Conservation (phyloP, 257 asterid genomes). For the Craterostigma plantagineum region DNA sequence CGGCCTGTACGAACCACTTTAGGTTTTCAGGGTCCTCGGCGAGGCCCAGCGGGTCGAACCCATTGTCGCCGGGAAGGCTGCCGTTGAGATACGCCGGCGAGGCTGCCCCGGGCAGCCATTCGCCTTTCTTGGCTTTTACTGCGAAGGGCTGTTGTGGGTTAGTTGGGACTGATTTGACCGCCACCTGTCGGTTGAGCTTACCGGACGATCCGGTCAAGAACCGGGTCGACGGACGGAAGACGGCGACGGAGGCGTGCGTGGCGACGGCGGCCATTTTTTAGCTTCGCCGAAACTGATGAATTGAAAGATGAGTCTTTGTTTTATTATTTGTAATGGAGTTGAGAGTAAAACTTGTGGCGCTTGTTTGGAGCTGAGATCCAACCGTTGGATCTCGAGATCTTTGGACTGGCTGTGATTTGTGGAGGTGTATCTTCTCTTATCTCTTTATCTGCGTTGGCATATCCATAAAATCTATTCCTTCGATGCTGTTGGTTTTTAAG, state of each 20-base stretch:
- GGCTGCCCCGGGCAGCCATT: constrained; percentile 86
- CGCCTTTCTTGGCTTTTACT: constrained; percentile 90
- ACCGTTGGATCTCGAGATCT: constrained; percentile 23
- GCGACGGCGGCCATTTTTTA: constrained; percentile 53
- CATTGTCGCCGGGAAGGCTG: constrained; percentile 30
- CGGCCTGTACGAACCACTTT: constrained; percentile 76
- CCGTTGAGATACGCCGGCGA: constrained; percentile 81
- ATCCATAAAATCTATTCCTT: constrained; percentile 38
- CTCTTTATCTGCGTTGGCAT: constrained; percentile 40
- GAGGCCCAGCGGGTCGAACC: constrained; percentile 5
- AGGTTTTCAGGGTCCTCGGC: constrained; percentile 10
- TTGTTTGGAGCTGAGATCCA: constrained; percentile 17
- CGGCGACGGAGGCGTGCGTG: constrained; percentile 56
- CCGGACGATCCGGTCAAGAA: constrained; percentile 55
- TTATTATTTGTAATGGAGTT: constrained; percentile 23
- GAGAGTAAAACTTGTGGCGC: constrained; percentile 25
- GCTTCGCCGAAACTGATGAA: background rate
- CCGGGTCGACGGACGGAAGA: constrained; percentile 52
- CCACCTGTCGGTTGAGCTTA: constrained; percentile 34
- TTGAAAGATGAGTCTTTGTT: constrained; percentile 1
- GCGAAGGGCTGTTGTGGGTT: constrained; percentile 27
- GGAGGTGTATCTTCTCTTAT: constrained; percentile 31
- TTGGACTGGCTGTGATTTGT: constrained; percentile 29
- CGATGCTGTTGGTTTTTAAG: constrained; percentile 28
- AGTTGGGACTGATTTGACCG: constrained; percentile 18